Conservation (phyloP, 2,329 filamentous ascomycete species). For the Clarireedia homoeocarpa region DNA sequence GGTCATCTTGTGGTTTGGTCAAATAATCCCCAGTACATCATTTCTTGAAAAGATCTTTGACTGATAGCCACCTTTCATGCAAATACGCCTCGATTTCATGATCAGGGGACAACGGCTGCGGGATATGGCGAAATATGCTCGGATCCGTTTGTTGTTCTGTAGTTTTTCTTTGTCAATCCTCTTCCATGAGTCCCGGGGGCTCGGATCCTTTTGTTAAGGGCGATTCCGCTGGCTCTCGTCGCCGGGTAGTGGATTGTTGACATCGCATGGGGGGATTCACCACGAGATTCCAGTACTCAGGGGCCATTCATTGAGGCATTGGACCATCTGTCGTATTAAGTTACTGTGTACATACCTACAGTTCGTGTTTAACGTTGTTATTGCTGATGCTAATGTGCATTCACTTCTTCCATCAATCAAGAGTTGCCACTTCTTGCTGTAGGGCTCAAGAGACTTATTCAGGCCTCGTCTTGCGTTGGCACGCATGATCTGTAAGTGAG, state of each 20-base stretch:
- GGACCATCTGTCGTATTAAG: not conserved
- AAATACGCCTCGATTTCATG: conserved; percentile 6
- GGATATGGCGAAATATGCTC: not conserved
- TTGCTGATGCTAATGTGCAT: not conserved
- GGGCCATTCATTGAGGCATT: not conserved
- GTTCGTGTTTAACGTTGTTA: not conserved
- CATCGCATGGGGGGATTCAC: not conserved
- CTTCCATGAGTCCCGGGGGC: not conserved
- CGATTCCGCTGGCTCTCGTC: not conserved
- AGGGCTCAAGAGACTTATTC: conserved; percentile 1
- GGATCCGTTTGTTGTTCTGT: not conserved
- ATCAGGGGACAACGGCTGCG: not conserved
- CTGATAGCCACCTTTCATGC: not conserved
- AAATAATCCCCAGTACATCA: conserved; percentile 13
- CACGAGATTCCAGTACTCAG: conserved; percentile 2
- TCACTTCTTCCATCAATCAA: not conserved
- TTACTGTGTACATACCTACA: not conserved
- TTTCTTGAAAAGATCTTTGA: not conserved
- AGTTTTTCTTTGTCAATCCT: not conserved
- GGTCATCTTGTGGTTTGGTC: conserved; percentile 15
- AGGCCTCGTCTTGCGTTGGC: conserved; percentile 2
- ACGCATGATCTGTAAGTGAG: not conserved
- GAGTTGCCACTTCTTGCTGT: not conserved
- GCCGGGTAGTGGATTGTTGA: not conserved
- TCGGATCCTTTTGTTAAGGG: not conserved